phyloP scores from a whole-genome alignment of 106 monocot species.

The Dioscorea dumetorum region DNA sequence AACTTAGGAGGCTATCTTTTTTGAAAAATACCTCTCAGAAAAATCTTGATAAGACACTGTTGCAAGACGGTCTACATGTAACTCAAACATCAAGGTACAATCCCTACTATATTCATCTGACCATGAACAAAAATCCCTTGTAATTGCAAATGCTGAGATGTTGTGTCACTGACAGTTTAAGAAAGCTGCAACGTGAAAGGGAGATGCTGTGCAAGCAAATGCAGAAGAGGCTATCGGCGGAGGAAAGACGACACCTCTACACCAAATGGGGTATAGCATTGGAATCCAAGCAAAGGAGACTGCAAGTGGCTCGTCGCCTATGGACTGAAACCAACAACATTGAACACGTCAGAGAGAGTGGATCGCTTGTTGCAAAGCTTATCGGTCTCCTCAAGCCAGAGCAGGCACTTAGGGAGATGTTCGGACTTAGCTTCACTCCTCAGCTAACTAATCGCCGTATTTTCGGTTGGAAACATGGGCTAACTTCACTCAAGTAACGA shows the following conservation, averaged over 20 bases:
- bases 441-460: constrained; percentile 27
- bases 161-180: constrained; percentile 23
- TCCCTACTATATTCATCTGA: no score
- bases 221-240: constrained; percentile 36
- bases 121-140: no score
- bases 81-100: no score
- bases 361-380: constrained; percentile 64
- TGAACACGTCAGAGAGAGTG: constrained; percentile 68
- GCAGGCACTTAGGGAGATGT: constrained; percentile 67
- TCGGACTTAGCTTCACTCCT: constrained; percentile 69
- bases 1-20: constrained; percentile 77
- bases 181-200: constrained; percentile 58
- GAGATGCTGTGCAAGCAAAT: constrained; percentile 60
- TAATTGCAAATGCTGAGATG: no score
- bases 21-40: constrained; percentile 31
- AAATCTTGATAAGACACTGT: not conserved
- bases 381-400: constrained; percentile 47
- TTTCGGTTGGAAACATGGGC: constrained; percentile 42
- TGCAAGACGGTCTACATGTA: no score
- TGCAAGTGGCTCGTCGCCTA: constrained; percentile 41
- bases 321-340: constrained; percentile 60
- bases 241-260: constrained; percentile 61
- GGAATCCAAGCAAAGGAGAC: constrained; percentile 59
- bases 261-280: constrained; percentile 66
- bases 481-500: constrained; percentile 13